phyloP scores from a whole-genome alignment of 2,329 filamentous ascomycete genomes.

The Scleromitrula shiraiana region DNA sequence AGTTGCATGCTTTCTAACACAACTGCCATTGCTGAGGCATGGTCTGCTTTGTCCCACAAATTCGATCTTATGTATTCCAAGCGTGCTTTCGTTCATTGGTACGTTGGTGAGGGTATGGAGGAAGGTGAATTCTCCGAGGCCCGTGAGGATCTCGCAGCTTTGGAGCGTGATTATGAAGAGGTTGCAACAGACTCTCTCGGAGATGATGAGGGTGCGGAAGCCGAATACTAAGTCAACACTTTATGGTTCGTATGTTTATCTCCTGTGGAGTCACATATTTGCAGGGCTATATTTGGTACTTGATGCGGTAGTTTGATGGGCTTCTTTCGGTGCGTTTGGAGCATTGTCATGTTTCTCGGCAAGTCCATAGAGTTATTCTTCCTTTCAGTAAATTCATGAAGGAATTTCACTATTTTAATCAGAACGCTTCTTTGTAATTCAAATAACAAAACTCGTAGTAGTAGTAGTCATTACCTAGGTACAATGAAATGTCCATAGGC shows the following conservation, averaged over 20 bases:
- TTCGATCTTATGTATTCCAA: conserved; percentile 66
- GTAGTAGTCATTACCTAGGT: conserved; percentile 6
- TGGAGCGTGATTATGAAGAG: conserved; percentile 60
- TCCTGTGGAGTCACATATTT: conserved; percentile 26
- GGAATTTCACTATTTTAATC: conserved; percentile 26
- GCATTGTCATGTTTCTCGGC: conserved; percentile 23
- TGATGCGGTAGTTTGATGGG: conserved; percentile 24
- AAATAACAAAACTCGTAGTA: conserved; percentile 10
- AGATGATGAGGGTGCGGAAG: conserved; percentile 42
- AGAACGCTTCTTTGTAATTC: conserved; percentile 28
- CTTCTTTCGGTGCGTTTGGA: conserved; percentile 22
- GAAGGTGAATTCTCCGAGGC: conserved; percentile 61
- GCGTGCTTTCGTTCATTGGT: conserved; percentile 65
- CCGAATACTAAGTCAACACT: conserved; percentile 37
- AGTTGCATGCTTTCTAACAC: conserved; percentile 56
- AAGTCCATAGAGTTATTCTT: conserved; percentile 18
- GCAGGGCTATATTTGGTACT: conserved; percentile 24
- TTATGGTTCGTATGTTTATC: conserved; percentile 20
- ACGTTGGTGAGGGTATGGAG: conserved; percentile 64
- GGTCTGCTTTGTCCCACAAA: conserved; percentile 56
- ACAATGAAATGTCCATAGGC: not conserved
- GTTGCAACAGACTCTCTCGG: conserved; percentile 49
- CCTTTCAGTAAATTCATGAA: conserved; percentile 21
- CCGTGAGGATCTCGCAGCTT: conserved; percentile 55
- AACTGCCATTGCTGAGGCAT: conserved; percentile 58